These are phyloP conservation scores for Fomitopsis palustris DNA, from an alignment of 1,284 basidiomycete species.

Conservation along the genomic window DNA sequence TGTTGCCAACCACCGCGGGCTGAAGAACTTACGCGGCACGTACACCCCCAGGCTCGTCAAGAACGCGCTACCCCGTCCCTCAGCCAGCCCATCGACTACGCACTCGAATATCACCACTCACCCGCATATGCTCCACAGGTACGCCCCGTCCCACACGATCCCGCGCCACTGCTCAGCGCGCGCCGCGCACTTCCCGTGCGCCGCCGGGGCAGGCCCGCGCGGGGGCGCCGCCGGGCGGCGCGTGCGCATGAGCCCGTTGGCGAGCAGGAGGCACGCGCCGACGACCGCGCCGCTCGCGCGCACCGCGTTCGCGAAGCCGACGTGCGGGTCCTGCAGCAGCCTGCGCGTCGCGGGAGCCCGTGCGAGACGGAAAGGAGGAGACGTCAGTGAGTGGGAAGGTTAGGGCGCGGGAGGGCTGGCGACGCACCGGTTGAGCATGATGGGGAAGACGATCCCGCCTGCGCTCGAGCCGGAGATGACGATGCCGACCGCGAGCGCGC, in stretches of 20 bases:
- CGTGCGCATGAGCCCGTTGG: constrained; percentile 37
- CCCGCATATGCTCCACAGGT: constrained; percentile 41
- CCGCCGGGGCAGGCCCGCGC: not conserved
- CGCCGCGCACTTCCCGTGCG: constrained; percentile 1
- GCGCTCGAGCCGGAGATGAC: constrained; percentile 33
- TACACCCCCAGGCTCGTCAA: constrained; percentile 24
- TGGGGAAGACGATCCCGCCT: constrained; percentile 65
- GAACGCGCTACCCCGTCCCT: constrained; percentile 28
- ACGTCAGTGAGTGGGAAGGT: constrained; percentile 39
- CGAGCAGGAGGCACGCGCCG: constrained; percentile 25
- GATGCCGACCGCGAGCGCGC: constrained; percentile 49
- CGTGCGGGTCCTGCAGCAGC: constrained; percentile 38
- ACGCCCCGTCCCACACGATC: constrained; percentile 41
- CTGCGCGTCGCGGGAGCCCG: constrained; percentile 36
- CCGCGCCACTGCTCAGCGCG: constrained; percentile 6
- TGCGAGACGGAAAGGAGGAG: not conserved
- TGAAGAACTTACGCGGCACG: constrained; percentile 37
- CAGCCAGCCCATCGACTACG: constrained; percentile 26
- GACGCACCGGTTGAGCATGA: constrained; percentile 57
- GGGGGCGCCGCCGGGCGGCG: constrained; percentile 26
- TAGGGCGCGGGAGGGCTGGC: constrained; percentile 18
- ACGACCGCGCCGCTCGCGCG: constrained; percentile 36
- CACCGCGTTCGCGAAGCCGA: constrained; percentile 62
- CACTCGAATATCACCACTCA: constrained; percentile 28
- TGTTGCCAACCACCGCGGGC: not conserved